Conservation (phyloP, 495 filamentous ascomycete genomes). For the Eremomyces bilateralis region DNA sequence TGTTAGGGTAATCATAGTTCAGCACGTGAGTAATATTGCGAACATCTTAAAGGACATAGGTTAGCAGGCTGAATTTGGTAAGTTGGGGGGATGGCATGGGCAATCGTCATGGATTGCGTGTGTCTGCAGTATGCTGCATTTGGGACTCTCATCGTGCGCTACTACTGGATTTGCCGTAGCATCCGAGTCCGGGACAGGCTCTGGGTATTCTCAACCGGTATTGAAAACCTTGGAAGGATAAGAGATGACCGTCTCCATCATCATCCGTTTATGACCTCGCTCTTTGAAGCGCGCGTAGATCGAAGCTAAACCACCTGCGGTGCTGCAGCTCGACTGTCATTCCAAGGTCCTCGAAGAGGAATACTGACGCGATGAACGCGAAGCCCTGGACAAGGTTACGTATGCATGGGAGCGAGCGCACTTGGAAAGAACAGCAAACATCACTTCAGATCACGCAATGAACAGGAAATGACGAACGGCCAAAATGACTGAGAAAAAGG, state of each 20-base stretch:
- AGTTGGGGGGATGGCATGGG: slow-evolving; percentile 20
- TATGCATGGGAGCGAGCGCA: slow-evolving; percentile 49
- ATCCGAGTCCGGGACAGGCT: slow-evolving; percentile 15
- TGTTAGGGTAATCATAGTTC: slow-evolving; percentile 99
- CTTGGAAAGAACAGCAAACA: slow-evolving; percentile 79
- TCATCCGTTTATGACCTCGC: too few species aligned
- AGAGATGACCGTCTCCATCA: neutral
- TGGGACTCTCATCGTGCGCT: slow-evolving; percentile 46
- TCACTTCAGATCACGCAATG: slow-evolving; percentile 32
- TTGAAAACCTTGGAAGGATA: slow-evolving; percentile 38
- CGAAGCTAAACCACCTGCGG: too few species aligned
- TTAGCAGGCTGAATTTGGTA: slow-evolving; percentile 49
- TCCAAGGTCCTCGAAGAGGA: too few species aligned
- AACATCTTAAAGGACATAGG: slow-evolving; percentile 65
- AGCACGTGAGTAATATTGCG: slow-evolving; percentile 99
- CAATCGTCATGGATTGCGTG: slow-evolving; percentile 37
- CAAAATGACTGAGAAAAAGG: slow-evolving; percentile 21
- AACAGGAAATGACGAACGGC: slow-evolving; percentile 26
- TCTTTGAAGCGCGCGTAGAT: too few species aligned
- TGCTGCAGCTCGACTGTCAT: too few species aligned
- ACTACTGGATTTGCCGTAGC: slow-evolving; percentile 14
- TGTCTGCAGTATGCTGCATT: slow-evolving; percentile 24
- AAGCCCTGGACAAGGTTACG: slow-evolving; percentile 68
- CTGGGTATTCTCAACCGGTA: slow-evolving; percentile 47
- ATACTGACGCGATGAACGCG: too few species aligned